Evolutionary conservation across 805 yeast species (phyloP).

Genomic region (Metschnikowia drakensbergensis): DNA sequence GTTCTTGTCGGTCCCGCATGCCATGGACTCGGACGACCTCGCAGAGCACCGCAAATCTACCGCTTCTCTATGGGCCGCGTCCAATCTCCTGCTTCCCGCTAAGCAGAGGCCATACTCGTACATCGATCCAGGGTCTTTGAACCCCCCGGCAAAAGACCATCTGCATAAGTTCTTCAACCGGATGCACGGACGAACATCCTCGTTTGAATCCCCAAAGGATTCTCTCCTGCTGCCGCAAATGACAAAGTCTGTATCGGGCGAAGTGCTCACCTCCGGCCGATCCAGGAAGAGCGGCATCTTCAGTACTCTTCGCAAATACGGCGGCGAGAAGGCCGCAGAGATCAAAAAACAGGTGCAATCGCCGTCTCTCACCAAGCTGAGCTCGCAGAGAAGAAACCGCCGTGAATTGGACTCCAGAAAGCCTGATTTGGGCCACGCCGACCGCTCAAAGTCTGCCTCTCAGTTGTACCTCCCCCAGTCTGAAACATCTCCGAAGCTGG

Average conservation of each 20-base stretch:
- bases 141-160: conserved; percentile 19
- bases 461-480: not conserved
- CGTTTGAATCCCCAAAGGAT: conserved; percentile 22
- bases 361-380: not conserved
- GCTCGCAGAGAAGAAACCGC: conserved; percentile 1
- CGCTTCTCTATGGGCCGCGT: conserved; percentile 25
- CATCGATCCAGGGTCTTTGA: conserved; percentile 28
- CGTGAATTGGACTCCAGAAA: not conserved
- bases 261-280: not conserved
- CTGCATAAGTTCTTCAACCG: conserved; percentile 48
- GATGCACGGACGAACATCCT: conserved; percentile 60
- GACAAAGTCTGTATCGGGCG: not conserved
- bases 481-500: conserved; percentile 12
- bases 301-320: conserved; percentile 39
- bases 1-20: not conserved
- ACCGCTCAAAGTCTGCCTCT: conserved; percentile 1
- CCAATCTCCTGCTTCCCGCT: conserved; percentile 19
- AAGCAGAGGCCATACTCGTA: conserved; percentile 40
- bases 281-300: conserved; percentile 32
- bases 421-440: not conserved
- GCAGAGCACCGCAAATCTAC: conserved; percentile 32
- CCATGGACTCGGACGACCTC: not conserved
- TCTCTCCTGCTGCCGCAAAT: not conserved
- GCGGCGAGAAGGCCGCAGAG: conserved; percentile 38
- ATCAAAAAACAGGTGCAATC: conserved; percentile 29